phyloP scores from a whole-genome alignment of 495 filamentous ascomycete species.

The Podospora pseudocomata region DNA sequence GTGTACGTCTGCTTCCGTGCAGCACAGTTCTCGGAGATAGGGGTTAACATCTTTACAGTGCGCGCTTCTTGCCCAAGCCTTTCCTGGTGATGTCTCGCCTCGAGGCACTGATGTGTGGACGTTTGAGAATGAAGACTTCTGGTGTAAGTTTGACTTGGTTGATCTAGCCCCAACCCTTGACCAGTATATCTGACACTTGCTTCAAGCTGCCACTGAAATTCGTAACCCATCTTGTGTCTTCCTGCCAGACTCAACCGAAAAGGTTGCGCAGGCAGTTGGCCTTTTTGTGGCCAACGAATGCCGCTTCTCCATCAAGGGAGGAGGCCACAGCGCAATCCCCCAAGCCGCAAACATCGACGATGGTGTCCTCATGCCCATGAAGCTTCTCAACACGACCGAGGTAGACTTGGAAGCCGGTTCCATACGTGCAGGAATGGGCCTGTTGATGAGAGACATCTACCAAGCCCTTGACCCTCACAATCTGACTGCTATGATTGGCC shows the following conservation, averaged over 20 bases:
- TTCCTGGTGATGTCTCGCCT: not conserved
- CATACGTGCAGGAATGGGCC: not conserved
- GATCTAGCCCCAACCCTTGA: not conserved
- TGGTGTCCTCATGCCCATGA: not conserved
- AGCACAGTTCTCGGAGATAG: not conserved
- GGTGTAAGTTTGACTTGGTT: not conserved
- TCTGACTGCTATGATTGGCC: not conserved
- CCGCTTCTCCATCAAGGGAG: not conserved
- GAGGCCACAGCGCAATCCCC: not conserved
- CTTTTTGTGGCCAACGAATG: not conserved
- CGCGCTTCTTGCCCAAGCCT: not conserved
- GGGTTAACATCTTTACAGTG: not conserved
- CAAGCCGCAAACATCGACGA: not conserved
- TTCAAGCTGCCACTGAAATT: not conserved
- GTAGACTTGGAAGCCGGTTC: not conserved
- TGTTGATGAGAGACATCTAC: not conserved
- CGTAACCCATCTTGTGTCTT: not conserved
- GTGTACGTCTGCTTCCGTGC: not conserved
- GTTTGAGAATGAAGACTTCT: not conserved
- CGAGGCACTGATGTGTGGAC: not conserved
- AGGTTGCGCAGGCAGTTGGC: not conserved
- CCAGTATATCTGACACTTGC: not conserved
- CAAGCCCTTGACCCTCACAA: not conserved
- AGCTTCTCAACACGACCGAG: not conserved
- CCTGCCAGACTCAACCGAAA: not conserved